Evolutionary conservation across 257 asterid genomes (phyloP).

Genomic region (Solanum stenotomum): DNA sequence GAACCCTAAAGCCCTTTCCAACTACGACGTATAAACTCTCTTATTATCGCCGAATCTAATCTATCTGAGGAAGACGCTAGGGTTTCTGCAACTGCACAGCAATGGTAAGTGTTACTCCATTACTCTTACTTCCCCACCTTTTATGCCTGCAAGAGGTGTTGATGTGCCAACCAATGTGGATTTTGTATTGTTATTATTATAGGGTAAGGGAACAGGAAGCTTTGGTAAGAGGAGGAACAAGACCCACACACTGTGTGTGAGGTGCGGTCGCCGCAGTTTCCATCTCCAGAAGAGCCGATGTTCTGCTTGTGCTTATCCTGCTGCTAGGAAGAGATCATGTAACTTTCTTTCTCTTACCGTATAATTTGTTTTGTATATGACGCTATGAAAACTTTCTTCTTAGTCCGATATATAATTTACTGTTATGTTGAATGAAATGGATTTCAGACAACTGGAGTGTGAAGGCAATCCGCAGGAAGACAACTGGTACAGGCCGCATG

Average conservation of each 20-base stretch:
- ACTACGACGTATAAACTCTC: not conserved
- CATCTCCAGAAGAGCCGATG: slow-evolving; percentile 60
- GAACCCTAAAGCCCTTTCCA: not conserved
- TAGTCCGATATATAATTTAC: not conserved
- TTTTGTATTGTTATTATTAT: not conserved
- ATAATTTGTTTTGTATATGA: not conserved
- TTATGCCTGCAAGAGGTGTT: not conserved
- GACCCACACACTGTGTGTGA: slow-evolving; percentile 49
- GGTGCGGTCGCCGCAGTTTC: slow-evolving; percentile 54
- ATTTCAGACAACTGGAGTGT: slow-evolving; percentile 62
- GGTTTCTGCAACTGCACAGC: slow-evolving; percentile 30
- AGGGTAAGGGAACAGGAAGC: slow-evolving; percentile 64
- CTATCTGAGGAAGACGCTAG: not conserved
- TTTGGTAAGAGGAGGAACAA: slow-evolving; percentile 55
- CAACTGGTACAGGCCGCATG: slow-evolving; percentile 70
- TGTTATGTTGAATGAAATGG: not conserved
- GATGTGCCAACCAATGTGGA: not conserved
- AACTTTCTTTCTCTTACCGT: not conserved
- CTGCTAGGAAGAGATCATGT: slow-evolving; percentile 49
- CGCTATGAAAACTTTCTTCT: not conserved
- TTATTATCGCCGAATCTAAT: not conserved
- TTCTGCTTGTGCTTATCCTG: slow-evolving; percentile 56
- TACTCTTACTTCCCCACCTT: not conserved
- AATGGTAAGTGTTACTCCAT: slow-evolving; percentile 28
- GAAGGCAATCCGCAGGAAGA: slow-evolving; percentile 67